Evolutionary conservation across 352 stramenopile species (phyloP), one percentile per base, ranked within the genome.

Genomic region (Phytophthora pseudosyringae): DNA sequence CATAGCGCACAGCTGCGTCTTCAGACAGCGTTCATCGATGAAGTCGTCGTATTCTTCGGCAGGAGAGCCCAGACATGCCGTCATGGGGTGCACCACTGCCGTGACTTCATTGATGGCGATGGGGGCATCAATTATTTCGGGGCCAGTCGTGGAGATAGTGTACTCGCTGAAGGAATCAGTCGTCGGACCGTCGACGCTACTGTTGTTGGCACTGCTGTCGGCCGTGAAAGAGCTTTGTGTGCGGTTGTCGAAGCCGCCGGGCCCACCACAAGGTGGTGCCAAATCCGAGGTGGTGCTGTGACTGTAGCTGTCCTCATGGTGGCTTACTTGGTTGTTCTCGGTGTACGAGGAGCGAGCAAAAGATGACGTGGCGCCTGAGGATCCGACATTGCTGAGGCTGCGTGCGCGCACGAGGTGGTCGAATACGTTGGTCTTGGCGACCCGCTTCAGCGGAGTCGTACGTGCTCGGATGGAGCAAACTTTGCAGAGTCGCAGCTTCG

Each of bases 401-500:
- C 78, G 65, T 15, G 76, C 80, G 25, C 80, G 82, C 48, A 86
- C 80, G 44, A 88, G 60, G 31, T 80, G 77, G 33, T 89, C 82
- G 54, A 91, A 91, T 6, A 89, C 75, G 43, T 91, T 89, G 39
- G 72, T 73, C 55, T 81, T 81, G 55, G 80, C 69, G 28, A 81
- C 21, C 16, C 59, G 71, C 59, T 86, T 86, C 40, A 93, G 76
- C 33, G 85, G 86, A 44, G 78, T 91, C 15, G 83, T 89, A 63
- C 86, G 86, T 29, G 86, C 83, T 53, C 82, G 83, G 44, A 91
- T 80, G 59, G 75, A 88, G 59, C 86, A 94, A 46, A 90, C 81
- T 56, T 94, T 94, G 71, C 86, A 94, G 5, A 94, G 76, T 35
- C 86, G 80, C 48, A 94, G 55, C 69, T 94, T 94, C 32, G 83